These are phyloP conservation scores for Lachnellula arida DNA, from an alignment of 2,329 filamentous ascomycete genomes.

Conservation along the genomic window DNA sequence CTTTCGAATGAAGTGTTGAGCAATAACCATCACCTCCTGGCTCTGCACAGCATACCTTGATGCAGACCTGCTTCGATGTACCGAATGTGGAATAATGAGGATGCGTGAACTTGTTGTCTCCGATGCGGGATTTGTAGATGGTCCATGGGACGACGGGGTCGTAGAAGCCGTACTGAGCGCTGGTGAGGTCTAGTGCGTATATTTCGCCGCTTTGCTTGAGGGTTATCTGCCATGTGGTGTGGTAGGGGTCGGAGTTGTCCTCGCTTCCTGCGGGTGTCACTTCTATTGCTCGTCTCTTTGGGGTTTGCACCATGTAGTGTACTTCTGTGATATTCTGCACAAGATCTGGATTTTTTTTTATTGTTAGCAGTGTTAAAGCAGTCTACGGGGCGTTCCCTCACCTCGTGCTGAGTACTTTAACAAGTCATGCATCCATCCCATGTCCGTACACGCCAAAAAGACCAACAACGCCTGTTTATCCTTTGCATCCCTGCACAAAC, in stretches of 20 bases:
- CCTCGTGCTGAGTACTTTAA: background rate
- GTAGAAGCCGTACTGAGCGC: conserved; percentile 14
- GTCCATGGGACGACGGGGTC: conserved; percentile 3
- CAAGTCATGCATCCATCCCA: background rate
- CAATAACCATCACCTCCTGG: background rate
- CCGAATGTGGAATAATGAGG: background rate
- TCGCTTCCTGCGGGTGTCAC: background rate
- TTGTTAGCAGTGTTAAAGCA: no score
- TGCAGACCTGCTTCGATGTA: background rate
- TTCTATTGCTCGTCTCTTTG: background rate
- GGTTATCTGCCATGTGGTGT: conserved; percentile 3
- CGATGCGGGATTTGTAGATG: background rate
- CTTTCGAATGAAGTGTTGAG: background rate
- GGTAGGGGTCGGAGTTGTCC: background rate
- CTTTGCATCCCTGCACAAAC: background rate
- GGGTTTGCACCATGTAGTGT: background rate
- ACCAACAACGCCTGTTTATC: background rate
- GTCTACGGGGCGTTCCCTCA: background rate
- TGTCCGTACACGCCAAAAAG: background rate
- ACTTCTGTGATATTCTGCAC: conserved; percentile 1
- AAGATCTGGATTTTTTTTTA: background rate
- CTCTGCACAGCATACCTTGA: background rate
- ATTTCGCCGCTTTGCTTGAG: background rate
- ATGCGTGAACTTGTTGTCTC: background rate
- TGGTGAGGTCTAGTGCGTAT: conserved; percentile 10